Evolutionary conservation across 2,329 filamentous ascomycete species (phyloP), one percentile per base, ranked within the genome.

Genomic region (Neonectria sp.): DNA sequence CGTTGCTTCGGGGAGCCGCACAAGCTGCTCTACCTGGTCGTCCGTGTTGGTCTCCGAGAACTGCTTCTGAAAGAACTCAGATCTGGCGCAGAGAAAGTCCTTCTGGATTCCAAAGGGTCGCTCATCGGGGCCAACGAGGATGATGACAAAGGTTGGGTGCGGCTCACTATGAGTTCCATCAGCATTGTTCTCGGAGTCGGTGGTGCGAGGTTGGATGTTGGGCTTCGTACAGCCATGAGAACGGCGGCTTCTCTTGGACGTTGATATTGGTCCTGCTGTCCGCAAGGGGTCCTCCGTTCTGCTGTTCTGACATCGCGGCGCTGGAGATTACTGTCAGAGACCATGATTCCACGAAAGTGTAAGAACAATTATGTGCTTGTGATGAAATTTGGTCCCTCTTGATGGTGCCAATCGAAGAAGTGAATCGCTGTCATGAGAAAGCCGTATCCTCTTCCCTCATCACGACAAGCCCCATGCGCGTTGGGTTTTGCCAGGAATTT

Each of bases 51-150:
- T 74, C 40, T 77, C 74, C 40, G 74, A 77, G 52, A 90, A 89
- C 63, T 85, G 79, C 2, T 81, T 75, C 6, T 79, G 79, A 71
- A 87, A 90, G 72, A 82, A 84, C 2, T 79, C 73, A 9, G 86
- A 89, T 68, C 85, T 85, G 33, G 84, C 80, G 68, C 86, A 88
- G 27, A 90, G 79, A 62, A 89, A 88, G 74, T 90, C 86, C 67
- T 87, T 88, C 67, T 90, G 88, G 13, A 90, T 83, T 12, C 85
- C 87, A 71, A 89, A 90, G 0, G 88, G 87, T 15, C 77, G 77
- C 72, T 88, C 84, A 0, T 87, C 82, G 3, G 82, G 78, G 0
- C 88, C 88, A 31, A 89, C 84, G 1, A 89, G 76, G 52, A 89
- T 77, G 21, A 90, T 85, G 49, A 88, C 86, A 69, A 90, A 89